Percentiles rank a stretch among this genome's conserved stretches.
Evolutionary conservation across 495 filamentous ascomycete genomes (phyloP).

Genomic region (Neurospora sublineolata): DNA sequence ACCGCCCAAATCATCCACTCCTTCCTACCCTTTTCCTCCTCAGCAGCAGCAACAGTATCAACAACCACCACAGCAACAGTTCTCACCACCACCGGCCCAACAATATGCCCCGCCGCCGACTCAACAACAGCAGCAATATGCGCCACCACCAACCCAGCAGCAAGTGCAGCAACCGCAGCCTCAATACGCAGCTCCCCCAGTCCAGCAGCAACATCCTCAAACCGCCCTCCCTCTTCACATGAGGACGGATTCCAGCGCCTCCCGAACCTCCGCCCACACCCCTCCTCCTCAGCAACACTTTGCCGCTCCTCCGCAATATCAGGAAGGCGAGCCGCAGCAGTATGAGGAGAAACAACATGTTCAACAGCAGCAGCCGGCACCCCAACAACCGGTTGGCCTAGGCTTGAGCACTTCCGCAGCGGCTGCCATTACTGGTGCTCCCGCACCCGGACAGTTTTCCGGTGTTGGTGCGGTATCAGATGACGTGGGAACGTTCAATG

Average conservation of each 20-base stretch:
- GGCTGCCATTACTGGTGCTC: conserved; percentile 22
- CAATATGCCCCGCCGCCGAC: conserved; percentile 26
- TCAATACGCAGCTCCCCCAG: conserved; percentile 9
- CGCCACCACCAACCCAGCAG: conserved; percentile 14
- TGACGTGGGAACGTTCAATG: conserved; percentile 89
- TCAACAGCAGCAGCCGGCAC: conserved; percentile 10
- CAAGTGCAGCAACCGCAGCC: conserved; percentile 4
- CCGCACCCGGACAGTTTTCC: conserved; percentile 37
- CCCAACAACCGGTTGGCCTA: conserved; percentile 7
- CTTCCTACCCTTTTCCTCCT: conserved; percentile 23
- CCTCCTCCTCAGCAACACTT: conserved; percentile 24
- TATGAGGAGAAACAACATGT: neutral
- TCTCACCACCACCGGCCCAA: conserved; percentile 3
- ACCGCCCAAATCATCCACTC: conserved; percentile 15
- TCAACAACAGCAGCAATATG: conserved; percentile 15
- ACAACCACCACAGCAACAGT: conserved; percentile 17
- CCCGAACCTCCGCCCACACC: conserved; percentile 17
- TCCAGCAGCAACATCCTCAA: conserved; percentile 9
- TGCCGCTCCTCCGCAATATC: conserved; percentile 25
- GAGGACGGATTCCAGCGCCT: conserved; percentile 11
- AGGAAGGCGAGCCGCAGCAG: conserved; percentile 18
- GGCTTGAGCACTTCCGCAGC: conserved; percentile 17
- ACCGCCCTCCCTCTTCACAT: conserved; percentile 20
- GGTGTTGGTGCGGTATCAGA: conserved; percentile 53
- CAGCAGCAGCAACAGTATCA: conserved; percentile 25